Conservation (phyloP, 2,329 filamentous ascomycete species). For the Epichloe gansuensis region DNA sequence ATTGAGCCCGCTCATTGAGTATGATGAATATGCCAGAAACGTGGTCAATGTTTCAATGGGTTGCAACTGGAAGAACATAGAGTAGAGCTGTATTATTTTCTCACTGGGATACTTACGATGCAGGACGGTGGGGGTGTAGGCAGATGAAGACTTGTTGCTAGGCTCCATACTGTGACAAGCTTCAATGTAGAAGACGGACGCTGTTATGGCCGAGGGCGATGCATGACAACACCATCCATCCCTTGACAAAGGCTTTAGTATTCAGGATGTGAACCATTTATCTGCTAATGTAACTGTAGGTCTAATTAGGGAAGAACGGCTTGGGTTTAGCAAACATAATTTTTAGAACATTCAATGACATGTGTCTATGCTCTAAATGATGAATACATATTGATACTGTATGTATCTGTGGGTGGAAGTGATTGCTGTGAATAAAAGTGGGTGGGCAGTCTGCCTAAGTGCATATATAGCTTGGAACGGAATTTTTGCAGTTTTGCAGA, state of each 20-base stretch:
- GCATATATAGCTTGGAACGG: not conserved
- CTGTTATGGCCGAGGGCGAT: not conserved
- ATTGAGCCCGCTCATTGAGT: slow-evolving; percentile 3
- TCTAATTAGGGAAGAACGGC: not conserved
- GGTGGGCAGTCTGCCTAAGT: not conserved
- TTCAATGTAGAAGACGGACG: not conserved
- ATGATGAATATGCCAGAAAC: slow-evolving; percentile 1
- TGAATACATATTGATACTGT: too few species aligned
- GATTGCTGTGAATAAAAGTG: not conserved
- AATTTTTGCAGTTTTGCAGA: not conserved
- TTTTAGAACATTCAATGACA: too few species aligned
- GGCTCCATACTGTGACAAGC: not conserved
- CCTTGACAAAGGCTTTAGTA: not conserved
- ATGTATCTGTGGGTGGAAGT: not conserved
- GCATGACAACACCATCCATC: not conserved
- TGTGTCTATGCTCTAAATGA: too few species aligned
- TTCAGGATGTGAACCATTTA: not conserved
- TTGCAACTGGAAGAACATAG: slow-evolving; percentile 1
- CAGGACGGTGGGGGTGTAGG: not conserved
- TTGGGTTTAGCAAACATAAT: not conserved
- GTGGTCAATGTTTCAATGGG: slow-evolving; percentile 2
- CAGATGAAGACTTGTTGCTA: not conserved
- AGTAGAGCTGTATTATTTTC: slow-evolving; percentile 5
- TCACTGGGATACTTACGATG: not conserved
- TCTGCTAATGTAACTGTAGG: slow-evolving; percentile 3